Evolutionary conservation across 1,284 basidiomycete species (phyloP), one percentile per base, ranked within the genome.

Genomic region (Ceratobasidium sp.): DNA sequence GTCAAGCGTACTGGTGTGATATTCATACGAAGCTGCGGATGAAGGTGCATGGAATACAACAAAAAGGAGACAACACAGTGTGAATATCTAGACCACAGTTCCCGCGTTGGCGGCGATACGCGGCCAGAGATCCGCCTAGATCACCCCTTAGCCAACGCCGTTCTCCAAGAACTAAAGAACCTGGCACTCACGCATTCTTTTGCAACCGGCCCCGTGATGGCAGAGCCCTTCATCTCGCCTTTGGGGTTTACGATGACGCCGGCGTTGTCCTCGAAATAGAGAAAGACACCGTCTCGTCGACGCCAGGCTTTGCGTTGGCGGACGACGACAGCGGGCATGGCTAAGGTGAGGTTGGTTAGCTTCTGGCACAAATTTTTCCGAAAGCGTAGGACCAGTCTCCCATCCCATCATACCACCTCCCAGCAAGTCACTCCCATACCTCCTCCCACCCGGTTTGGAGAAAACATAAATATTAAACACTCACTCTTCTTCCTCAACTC

Each of bases 151-250:
- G 31, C 16, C 69, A 41, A 41, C 53, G 37, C 43, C 46, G 69
- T 19, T 49, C 13, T n/a, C 37, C 65, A 68, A 27, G 16, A 59
- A 58, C 13, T 11, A 59, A n/a, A 39, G 14, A 3, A 31, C 31
- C 34, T 19, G 1, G 11, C 37, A 90, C 92, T 74, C 81, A 94
- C 93, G 82, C 94, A 96, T 93, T 95, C 94, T 89, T 96, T 97
- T 85, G 93, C 95, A 76, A 96, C 94, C 64, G 97, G 98, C 79
- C 97, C 97, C 78, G 97, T 96, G 85, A 99, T 99, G 80, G 96
- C 95, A 75, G 94, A 96, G 76, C 97, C 97, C 89, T 99, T 99
- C 97, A 99, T 99, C 88, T 99, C 97, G 82, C 98, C 97, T 90
- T 98, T 98, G 81, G 95, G 94, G 89, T 98, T 98, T 81, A 96